Evolutionary conservation across 345 rosid genomes (phyloP).

Genomic region (Salix brachista): DNA sequence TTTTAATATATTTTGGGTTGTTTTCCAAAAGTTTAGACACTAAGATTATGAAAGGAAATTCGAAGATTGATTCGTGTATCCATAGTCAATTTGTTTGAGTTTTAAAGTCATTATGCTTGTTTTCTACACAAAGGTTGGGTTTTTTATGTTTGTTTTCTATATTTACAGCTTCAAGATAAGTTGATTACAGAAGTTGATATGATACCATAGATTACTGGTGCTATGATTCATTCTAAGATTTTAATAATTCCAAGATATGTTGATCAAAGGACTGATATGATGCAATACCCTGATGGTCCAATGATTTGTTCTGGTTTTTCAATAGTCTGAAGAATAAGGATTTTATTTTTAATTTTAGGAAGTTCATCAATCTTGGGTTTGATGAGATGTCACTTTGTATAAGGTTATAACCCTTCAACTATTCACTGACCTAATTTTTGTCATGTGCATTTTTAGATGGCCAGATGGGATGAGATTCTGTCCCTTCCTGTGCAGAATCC

Average conservation of each 20-base stretch:
- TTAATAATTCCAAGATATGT: not conserved
- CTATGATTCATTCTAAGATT: not conserved
- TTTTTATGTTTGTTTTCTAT: not conserved
- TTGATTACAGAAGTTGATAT: not conserved
- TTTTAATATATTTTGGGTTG: not conserved
- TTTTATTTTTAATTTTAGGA: not conserved
- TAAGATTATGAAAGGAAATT: not conserved
- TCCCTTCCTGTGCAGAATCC: constrained; percentile 92
- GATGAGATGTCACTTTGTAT: not conserved
- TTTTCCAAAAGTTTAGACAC: not conserved
- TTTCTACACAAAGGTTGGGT: not conserved
- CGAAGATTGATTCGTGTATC: not conserved
- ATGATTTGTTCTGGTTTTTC: constrained; percentile 2
- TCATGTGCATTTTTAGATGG: constrained; percentile 49
- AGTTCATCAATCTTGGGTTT: not conserved
- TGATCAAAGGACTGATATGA: not conserved
- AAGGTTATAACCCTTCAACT: not conserved
- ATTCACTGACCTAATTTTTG: not conserved
- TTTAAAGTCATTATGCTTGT: not conserved
- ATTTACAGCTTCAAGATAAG: not conserved
- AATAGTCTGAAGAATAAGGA: not conserved
- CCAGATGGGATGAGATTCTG: constrained; percentile 93
- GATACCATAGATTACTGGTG: not conserved
- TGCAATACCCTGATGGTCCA: not conserved
- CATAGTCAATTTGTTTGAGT: not conserved